These are phyloP conservation scores for Wickerhamiella domercqiae DNA, from an alignment of 805 yeast genomes.

Conservation along the genomic window DNA sequence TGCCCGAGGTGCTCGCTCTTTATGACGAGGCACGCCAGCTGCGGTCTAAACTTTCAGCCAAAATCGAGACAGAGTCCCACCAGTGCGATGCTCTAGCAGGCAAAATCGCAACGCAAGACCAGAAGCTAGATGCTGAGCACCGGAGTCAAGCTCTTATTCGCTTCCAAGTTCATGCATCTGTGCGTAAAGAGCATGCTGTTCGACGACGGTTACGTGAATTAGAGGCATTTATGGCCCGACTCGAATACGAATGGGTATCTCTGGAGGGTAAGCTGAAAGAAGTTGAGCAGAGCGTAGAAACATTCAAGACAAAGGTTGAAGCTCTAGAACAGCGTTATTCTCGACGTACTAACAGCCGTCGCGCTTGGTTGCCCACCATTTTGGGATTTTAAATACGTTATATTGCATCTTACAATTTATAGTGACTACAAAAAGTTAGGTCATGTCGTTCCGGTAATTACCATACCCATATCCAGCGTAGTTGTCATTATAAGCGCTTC, in stretches of 20 bases:
- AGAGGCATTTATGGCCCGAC: constrained; percentile 37
- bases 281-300: constrained; percentile 43
- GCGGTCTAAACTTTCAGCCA: constrained; percentile 7
- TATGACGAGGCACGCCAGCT: constrained; percentile 13
- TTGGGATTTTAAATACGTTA: neutral
- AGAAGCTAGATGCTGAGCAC: constrained; percentile 13
- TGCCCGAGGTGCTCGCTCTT: constrained; percentile 9
- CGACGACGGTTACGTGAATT: constrained; percentile 32
- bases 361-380: constrained; percentile 1
- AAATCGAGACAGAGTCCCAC: constrained; percentile 7
- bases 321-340: constrained; percentile 20
- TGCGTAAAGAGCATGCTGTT: constrained; percentile 17
- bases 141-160: constrained; percentile 16
- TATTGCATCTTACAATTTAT: too few relatives aligned
- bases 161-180: constrained; percentile 14
- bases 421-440: too few relatives aligned
- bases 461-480: too few relatives aligned
- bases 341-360: neutral
- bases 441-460: too few relatives aligned
- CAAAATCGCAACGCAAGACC: constrained; percentile 12
- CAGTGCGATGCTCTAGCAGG: constrained; percentile 6
- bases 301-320: constrained; percentile 29
- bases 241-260: constrained; percentile 50
- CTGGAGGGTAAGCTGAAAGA: constrained; percentile 48
- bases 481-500: too few relatives aligned